A percentile compares a stretch with the other conserved stretches of the same genome.
Conservation (phyloP, 1,284 basidiomycete species). For the Exobasidium rhododendri region DNA sequence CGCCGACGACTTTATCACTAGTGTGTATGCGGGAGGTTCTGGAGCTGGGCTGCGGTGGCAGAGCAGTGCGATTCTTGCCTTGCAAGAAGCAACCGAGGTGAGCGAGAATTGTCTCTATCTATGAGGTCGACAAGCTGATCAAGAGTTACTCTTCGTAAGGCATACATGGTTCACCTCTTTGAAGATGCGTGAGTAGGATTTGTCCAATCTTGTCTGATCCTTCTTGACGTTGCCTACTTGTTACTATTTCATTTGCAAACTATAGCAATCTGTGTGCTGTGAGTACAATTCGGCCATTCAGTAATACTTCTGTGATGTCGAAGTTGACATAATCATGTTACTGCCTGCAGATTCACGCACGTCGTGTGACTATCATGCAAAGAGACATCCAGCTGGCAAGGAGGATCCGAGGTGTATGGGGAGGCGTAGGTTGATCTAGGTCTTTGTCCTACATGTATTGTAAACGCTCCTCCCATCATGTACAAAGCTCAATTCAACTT, state of each 20-base stretch:
- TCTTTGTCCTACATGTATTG: too few species aligned
- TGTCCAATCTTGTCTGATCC: not conserved
- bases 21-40: conserved; percentile 42
- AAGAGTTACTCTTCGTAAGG: conserved; percentile 50
- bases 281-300: conserved; percentile 10
- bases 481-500: too few species aligned
- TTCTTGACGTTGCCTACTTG: not conserved
- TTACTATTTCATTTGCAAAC: not conserved
- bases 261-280: conserved; percentile 49
- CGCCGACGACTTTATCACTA: conserved; percentile 50
- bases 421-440: conserved; percentile 51
- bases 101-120: not conserved
- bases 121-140: conserved; percentile 48
- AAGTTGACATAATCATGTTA: too few species aligned
- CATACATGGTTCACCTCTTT: conserved; percentile 51
- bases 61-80: conserved; percentile 50
- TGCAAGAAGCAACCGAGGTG: conserved; percentile 52
- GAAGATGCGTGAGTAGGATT: conserved; percentile 52
- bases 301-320: not conserved
- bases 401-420: conserved; percentile 51
- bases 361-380: conserved; percentile 54
- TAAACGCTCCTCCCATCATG: too few species aligned
- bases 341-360: conserved; percentile 34
- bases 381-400: conserved; percentile 53
- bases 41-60: conserved; percentile 52